These are phyloP conservation scores for Ophiognomonia clavigignenti-juglandacearum DNA, from an alignment of 2,329 filamentous ascomycete genomes.

Conservation along the genomic window DNA sequence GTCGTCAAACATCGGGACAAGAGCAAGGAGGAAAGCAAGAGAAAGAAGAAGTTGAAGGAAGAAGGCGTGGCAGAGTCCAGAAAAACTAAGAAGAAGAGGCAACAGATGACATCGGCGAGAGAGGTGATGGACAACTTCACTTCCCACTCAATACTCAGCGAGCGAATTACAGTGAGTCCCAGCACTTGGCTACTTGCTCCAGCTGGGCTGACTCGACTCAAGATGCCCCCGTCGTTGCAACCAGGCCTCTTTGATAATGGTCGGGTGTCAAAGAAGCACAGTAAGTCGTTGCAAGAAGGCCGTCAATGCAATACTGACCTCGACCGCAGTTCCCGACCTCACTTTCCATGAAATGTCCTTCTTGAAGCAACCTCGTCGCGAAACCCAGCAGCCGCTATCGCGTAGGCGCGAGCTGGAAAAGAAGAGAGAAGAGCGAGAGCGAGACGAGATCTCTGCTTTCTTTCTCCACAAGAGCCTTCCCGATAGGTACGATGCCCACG, in stretches of 20 bases:
- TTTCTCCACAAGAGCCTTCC: slow-evolving; percentile 22
- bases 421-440: slow-evolving; percentile 26
- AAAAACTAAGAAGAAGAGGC: slow-evolving; percentile 22
- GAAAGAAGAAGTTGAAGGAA: slow-evolving; percentile 21
- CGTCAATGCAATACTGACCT: not conserved
- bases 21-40: slow-evolving; percentile 6
- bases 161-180: slow-evolving; percentile 46
- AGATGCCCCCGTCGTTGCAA: slow-evolving; percentile 33
- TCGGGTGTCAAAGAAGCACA: slow-evolving; percentile 13
- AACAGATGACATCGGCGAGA: slow-evolving; percentile 31
- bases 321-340: slow-evolving; percentile 42
- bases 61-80: slow-evolving; percentile 21
- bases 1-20: slow-evolving; percentile 24
- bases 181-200: slow-evolving; percentile 4
- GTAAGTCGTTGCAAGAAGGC: not conserved
- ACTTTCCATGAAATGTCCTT: slow-evolving; percentile 48
- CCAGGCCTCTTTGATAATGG: slow-evolving; percentile 43
- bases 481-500: slow-evolving; percentile 8
- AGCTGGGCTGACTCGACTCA: not conserved
- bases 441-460: slow-evolving; percentile 32
- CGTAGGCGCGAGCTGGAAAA: slow-evolving; percentile 19
- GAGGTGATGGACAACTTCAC: slow-evolving; percentile 52
- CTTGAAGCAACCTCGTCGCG: slow-evolving; percentile 24
- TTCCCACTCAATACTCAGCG: slow-evolving; percentile 46
- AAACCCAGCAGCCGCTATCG: slow-evolving; percentile 15